phyloP scores from a whole-genome alignment of 1,284 basidiomycete genomes.

The Pseudozyma sp. region DNA sequence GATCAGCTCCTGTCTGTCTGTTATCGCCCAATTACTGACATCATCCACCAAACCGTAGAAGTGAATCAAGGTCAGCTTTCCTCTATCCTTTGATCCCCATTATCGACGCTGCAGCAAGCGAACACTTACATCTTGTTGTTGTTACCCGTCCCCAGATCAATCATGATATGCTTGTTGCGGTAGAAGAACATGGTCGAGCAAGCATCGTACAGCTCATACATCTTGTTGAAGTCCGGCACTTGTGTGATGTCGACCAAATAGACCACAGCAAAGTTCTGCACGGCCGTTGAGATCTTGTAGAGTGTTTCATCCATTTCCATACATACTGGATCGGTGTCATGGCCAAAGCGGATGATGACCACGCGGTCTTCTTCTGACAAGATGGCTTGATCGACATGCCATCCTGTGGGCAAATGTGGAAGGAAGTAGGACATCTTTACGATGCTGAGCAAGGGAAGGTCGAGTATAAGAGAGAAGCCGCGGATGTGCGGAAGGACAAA shows the following conservation, averaged over 20 bases:
- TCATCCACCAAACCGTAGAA: not conserved
- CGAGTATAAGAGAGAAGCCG: not conserved
- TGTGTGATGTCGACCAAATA: constrained; percentile 95
- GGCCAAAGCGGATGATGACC: constrained; percentile 93
- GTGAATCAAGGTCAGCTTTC: not conserved
- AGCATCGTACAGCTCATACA: constrained; percentile 70
- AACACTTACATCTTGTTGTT: constrained; percentile 88
- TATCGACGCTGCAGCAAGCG: not conserved
- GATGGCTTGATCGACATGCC: constrained; percentile 78
- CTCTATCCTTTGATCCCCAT: not conserved
- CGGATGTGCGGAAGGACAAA: not conserved
- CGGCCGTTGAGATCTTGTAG: constrained; percentile 90
- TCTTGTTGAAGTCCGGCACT: constrained; percentile 98
- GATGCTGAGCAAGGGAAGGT: not conserved
- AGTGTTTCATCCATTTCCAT: constrained; percentile 99
- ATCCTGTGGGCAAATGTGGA: constrained; percentile 83
- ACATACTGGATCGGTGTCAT: constrained; percentile 88
- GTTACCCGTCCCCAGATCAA: constrained; percentile 98
- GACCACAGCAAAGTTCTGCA: constrained; percentile 97
- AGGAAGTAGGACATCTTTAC: constrained; percentile 75
- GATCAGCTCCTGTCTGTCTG: constrained; percentile 75
- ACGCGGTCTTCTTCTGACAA: constrained; percentile 96
- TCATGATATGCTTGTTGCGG: constrained; percentile 99
- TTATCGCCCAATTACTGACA: constrained; percentile 65
- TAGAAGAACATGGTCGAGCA: constrained; percentile 64